Evolutionary conservation across 2,329 filamentous ascomycete genomes (phyloP), one percentile per base, ranked within the genome.

Genomic region (Tolypocladium inflatum): DNA sequence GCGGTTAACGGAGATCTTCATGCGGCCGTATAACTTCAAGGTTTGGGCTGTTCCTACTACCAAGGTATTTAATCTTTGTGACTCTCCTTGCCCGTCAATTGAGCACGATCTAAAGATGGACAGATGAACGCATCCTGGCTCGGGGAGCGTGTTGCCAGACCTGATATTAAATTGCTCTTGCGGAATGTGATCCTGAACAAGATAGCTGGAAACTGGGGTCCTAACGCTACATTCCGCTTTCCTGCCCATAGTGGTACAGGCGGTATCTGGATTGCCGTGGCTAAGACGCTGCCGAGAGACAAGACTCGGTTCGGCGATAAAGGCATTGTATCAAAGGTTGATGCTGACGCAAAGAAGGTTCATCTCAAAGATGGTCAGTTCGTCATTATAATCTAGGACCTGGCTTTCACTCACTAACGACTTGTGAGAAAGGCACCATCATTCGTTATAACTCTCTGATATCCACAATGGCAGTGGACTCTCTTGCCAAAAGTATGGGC

Each of bases 21-120:
- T 99, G 94, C 84, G 94, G 68, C 94, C 94, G 57, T 99, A 99
- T 84, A 99, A 99, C 85, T 99, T 88, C 87, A 99, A 99, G 80
- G 94, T 99, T 72, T 99, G 94, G 94, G 94, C 94, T 62, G 93
- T 97, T 67, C 94, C 94, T 60, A 97, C 93, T 58, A 96, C 89
- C 66, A 96, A 96, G 86, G 91, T 95, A 82, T 68, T 81, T 63
- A 35, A 38, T 30, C 4, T 30, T 30, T 30, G 7, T 30, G 30
- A 30, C 6, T 30, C 30, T 30, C 30, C 30, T 30, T 3, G 30
- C 30, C 30, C 30, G 7, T 23, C n/a, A 43, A 23, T 5, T 23
- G 42, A 43, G n/a, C 2, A 5, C 48, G 13, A 4, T 35, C 39
- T 37, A 56, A 55, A 15, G 21, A 21, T 4, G 35, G 10, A 3